A percentile compares a stretch with the other conserved stretches of the same genome.
These are phyloP conservation scores for Lachnellula occidentalis DNA, from an alignment of 2,329 filamentous ascomycete genomes.

Conservation along the genomic window DNA sequence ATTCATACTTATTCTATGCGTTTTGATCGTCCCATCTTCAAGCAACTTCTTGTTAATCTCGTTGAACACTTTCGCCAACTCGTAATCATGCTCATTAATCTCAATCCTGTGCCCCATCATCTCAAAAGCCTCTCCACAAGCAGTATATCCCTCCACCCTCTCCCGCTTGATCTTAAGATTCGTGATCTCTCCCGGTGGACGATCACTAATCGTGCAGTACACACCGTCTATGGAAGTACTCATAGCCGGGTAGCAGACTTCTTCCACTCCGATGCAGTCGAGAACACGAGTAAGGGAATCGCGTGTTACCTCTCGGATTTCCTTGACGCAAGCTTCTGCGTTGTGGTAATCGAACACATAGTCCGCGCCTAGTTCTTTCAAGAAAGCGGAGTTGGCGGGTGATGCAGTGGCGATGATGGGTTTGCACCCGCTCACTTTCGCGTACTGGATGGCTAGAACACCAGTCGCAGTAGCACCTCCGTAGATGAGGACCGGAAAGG, in stretches of 20 bases:
- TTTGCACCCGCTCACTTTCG: not conserved
- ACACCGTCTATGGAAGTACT: not conserved
- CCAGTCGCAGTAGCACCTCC: not conserved
- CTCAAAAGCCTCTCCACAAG: not conserved
- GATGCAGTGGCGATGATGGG: not conserved
- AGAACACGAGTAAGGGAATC: not conserved
- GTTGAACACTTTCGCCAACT: not conserved
- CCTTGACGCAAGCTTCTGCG: not conserved
- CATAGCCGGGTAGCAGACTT: not conserved
- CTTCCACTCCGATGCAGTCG: not conserved
- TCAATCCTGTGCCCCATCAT: not conserved
- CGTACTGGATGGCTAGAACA: not conserved
- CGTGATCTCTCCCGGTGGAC: not conserved
- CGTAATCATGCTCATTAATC: not conserved
- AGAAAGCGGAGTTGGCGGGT: not conserved
- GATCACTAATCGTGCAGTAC: not conserved
- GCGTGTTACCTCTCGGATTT: not conserved
- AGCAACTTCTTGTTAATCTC: not conserved
- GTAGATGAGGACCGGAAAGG: not conserved
- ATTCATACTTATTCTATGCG: not conserved
- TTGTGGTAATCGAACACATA: not conserved
- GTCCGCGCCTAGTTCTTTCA: not conserved
- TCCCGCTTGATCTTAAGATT: not conserved
- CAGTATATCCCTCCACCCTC: not conserved
- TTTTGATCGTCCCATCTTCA: not conserved